A percentile compares a stretch with the other conserved stretches of the same genome.
Conservation (phyloP, 306 rosid species). For the Quercus robur region DNA sequence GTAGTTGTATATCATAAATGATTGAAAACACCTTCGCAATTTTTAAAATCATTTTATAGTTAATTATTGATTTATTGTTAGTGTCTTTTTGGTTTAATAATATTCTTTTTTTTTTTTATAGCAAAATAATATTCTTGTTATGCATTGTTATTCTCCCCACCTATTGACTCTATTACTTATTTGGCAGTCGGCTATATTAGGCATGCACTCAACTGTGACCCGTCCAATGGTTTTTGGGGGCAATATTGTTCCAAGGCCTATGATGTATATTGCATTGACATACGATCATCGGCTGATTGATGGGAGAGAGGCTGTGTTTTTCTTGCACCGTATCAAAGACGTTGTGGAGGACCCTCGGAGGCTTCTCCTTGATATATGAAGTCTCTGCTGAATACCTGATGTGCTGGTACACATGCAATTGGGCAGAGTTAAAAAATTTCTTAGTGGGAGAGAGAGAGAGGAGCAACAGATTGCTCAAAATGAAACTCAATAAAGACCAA, state of each 20-base stretch:
- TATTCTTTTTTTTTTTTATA: too few relatives aligned
- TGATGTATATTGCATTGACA: slow-evolving; percentile 53
- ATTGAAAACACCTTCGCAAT: background rate
- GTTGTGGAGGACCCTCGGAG: slow-evolving; percentile 58
- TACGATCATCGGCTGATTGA: slow-evolving; percentile 51
- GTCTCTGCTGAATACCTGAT: background rate
- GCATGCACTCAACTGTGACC: slow-evolving; percentile 49
- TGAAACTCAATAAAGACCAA: too few relatives aligned
- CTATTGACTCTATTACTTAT: background rate
- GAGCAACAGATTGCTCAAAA: too few relatives aligned
- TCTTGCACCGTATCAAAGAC: slow-evolving; percentile 48
- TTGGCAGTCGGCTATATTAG: slow-evolving; percentile 48
- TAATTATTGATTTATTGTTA: too few relatives aligned
- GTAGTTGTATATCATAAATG: background rate
- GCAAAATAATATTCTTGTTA: background rate
- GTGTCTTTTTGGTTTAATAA: too few relatives aligned
- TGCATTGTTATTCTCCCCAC: background rate
- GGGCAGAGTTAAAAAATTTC: too few relatives aligned
- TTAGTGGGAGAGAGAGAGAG: too few relatives aligned
- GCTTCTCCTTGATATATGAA: slow-evolving; percentile 45
- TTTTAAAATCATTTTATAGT: too few relatives aligned
- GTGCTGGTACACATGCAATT: slow-evolving; percentile 7
- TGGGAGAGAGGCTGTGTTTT: slow-evolving; percentile 50
- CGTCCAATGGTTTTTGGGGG: slow-evolving; percentile 56
- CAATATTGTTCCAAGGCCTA: slow-evolving; percentile 40